Base-by-base conservation (phyloP, 768 basidiomycete genomes). In the Tubosaeta brunneosetosa region DNA sequence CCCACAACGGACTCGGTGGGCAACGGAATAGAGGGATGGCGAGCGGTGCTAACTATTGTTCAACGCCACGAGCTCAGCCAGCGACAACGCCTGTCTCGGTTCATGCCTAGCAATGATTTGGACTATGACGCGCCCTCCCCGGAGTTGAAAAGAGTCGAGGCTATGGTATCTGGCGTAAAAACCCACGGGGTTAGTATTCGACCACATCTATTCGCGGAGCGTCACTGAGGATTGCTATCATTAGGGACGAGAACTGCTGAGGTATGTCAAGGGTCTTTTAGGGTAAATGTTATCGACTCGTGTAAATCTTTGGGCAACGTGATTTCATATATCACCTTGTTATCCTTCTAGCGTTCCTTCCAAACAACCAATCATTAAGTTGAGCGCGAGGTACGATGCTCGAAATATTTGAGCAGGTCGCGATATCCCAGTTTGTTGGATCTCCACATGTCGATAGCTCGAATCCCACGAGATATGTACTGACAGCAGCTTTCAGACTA, bases 121-220 rank as follows among this genome's bases (percentile, higher is more conserved):
- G 57, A 43, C 27, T n/a, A 69, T 63, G 65, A 78, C 77, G 14
- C 66, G 72, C 25, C 57, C 36, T 55, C 59, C 33, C 53, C 63
- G 12, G 74, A 77, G 25, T 61, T 74, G 25, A 70, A 75, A 55
- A 70, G 73, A 16, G 84, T 91, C 32, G 83, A 83, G 55, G 82
- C 82, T 31, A 89, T 93, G 85, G 80, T 92, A 6, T 77, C 80
- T 13, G 83, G 79, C 5, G 90, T 91, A 6, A 93, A 93, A 69
- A 76, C 67, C 41, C 77, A 75, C 47, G 91, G 90, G 58, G 88
- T 91, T 64, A 60, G 85, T 78, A 43, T 27, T 27, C 8, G 49
- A 6, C 40, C 6, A 40, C 19, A 26, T 50, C 29, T 55, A 17
- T 49, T 29, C 57, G 27, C 60, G 51, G 47, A 26, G 50, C 31